Conservation (phyloP, 108 stramenopile species). For the Cyclostephanos invisitatus region DNA sequence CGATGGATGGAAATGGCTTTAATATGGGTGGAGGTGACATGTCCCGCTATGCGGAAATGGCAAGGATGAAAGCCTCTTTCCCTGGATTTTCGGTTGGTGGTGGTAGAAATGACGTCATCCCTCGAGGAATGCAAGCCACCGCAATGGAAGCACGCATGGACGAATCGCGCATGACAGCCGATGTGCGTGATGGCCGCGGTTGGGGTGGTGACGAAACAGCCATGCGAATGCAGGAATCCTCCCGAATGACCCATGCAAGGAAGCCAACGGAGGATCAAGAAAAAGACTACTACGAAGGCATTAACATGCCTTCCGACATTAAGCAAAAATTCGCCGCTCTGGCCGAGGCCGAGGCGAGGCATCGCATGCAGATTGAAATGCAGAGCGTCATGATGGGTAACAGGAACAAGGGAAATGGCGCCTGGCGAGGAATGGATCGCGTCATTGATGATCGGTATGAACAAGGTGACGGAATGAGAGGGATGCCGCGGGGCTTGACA, state of each 20-base stretch:
- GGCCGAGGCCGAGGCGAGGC: conserved; percentile 20
- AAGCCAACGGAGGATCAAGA: neutral
- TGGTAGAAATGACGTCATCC: neutral
- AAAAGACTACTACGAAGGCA: neutral
- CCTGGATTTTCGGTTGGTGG: neutral
- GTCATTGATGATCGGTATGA: neutral
- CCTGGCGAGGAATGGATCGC: conserved; percentile 2
- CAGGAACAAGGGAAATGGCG: neutral
- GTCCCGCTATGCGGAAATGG: conserved; percentile 15
- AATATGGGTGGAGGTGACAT: conserved; percentile 1
- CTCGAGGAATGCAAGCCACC: neutral
- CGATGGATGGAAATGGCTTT: neutral
- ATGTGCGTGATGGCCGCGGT: neutral
- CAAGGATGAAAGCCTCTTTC: conserved; percentile 9
- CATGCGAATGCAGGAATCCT: neutral
- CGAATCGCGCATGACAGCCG: neutral
- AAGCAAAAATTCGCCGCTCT: conserved; percentile 9
- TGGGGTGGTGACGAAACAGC: neutral
- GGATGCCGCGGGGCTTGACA: conserved; percentile 4
- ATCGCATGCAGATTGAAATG: conserved; percentile 34
- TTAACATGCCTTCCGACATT: conserved; percentile 11
- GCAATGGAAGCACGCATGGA: neutral
- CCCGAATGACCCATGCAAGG: neutral
- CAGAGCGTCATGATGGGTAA: conserved; percentile 10
- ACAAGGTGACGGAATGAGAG: conserved; percentile 1